Evolutionary conservation across 2,329 filamentous ascomycete genomes (phyloP), one percentile per base, ranked within the genome.

Genomic region (Colletotrichum incanum): DNA sequence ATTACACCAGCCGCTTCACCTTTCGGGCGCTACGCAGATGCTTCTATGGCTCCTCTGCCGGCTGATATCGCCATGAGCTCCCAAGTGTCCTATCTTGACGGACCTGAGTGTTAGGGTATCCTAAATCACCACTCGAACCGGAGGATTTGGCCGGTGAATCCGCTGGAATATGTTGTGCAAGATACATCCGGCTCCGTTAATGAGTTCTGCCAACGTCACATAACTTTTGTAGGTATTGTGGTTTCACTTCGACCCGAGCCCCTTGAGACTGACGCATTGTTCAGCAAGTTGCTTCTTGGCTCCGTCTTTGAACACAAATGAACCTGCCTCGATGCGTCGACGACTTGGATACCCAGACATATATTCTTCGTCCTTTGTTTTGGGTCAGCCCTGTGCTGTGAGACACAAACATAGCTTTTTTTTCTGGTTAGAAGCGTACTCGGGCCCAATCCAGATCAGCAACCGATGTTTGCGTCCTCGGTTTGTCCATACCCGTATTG

Each of bases 351-450:
- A 39, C 31, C 34, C 14, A 12, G 34, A 5, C n/a, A 39, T 26
- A 39, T 26, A 39, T 26, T 12, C 23, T 28, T 18, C 28, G 26
- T 58, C n/a, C 34, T 41, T 6, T 26, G 34, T 41, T 58, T 39
- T 39, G 31, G 34, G n/a, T 39, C 54, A 58, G 54, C 34, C 54
- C 54, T 39, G 54, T 41, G 54, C 12, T 26, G 34, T 58, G 54
- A 41, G 54, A 58, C 34, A 56, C 31, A 26, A 18, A 14, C n/a
- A 39, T 39, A 26, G 14, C 54, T 26, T 41, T 41, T 41, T 41
- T 58, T 41, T n/a, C 54, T 26, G n/a, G 5, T 23, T 23, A 23
- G 6, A n/a, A 58, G 34, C 16, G 14, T 58, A 41, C 34, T 39
- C 31, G 7, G 54, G n/a, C n/a, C n/a, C 34, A 3, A n/a, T 14